These are phyloP conservation scores for Primulina eburnea DNA, from an alignment of 257 asterid genomes.

Conservation along the genomic window DNA sequence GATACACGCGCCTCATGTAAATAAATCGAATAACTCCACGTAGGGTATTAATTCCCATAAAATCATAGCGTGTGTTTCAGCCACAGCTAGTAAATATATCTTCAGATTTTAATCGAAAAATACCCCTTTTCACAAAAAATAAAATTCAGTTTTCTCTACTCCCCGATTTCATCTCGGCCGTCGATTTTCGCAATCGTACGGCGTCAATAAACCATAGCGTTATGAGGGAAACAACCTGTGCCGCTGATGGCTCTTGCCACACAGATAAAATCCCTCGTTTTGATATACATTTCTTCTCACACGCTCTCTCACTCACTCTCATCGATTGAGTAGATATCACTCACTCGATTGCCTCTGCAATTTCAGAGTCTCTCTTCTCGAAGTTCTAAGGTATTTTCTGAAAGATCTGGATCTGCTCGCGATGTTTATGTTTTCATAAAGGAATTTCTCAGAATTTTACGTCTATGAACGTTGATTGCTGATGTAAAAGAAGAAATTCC, in stretches of 20 bases:
- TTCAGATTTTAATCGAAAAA: background rate
- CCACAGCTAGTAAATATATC: background rate
- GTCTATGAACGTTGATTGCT: background rate
- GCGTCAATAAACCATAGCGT: conserved; percentile 1
- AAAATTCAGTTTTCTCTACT: conserved; percentile 21
- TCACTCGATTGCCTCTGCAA: conserved; percentile 22
- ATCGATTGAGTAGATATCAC: conserved; percentile 25
- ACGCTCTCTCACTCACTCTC: conserved; percentile 18
- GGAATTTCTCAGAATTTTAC: background rate
- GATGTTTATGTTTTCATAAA: background rate
- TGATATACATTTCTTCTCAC: conserved; percentile 29
- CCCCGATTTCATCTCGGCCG: conserved; percentile 33
- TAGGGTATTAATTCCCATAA: no score
- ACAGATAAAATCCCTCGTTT: conserved; percentile 38
- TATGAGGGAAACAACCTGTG: conserved; percentile 52
- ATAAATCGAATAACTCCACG: background rate
- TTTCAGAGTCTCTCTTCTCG: conserved; percentile 10
- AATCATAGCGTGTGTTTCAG: background rate
- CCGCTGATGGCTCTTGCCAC: conserved; percentile 36
- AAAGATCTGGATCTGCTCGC: conserved; percentile 16
- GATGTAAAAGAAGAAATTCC: background rate
- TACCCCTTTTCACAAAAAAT: conserved; percentile 28
- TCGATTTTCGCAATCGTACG: conserved; percentile 32
- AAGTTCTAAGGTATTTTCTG: conserved; percentile 30
- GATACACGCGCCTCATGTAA: background rate